Base-by-base conservation (phyloP, 129 eudicot genomes). In the Logfia minima region DNA sequence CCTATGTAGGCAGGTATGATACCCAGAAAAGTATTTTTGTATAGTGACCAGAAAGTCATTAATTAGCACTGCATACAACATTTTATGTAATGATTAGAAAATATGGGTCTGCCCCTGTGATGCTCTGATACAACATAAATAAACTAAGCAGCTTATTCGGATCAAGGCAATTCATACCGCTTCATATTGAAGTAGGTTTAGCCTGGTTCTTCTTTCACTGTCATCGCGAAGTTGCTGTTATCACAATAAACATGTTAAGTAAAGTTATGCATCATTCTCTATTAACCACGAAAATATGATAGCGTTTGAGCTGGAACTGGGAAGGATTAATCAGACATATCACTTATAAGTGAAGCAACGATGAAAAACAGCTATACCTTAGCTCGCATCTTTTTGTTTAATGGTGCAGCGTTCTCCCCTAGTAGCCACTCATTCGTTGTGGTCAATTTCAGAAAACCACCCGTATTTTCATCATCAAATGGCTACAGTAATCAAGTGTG, bases 131-230 rank as follows among this genome's bases (percentile, higher is more conserved):
- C 39, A 63, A 28, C 16, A 24, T 26, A 29, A 32, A 28, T 28
- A 8, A 31, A 66, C 26, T 34, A 66, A 66, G 24, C n/a, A 67
- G 18, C 53, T 35, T 39, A 67, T 35, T 67, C 18, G 17, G 72
- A 21, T 67, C 18, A 37, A 67, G n/a, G 6, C 8, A 65, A 22
- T 74, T 53, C 90, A 76, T 94, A 94, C 98, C 79, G 96, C 98
- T 83, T 94, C 97, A 77, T 94, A 91, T 79, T 78, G 85, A 79
- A 91, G 98, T 43, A 86, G 82, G 88, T 89, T 87, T 80, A 94
- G 82, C 77, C 83, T 89, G 70, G 84, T 89, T 84, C 90, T 83
- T 82, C 92, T 91, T 75, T 94, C 86, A 32, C 90, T 78, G 70
- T 89, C 90, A 81, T 91, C 83, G 43, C 80, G 88, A 66, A 83